A percentile compares a stretch with the other conserved stretches of the same genome.
These are phyloP conservation scores for Volvariella surrecta DNA, from an alignment of 1,284 basidiomycete species.

Conservation along the genomic window DNA sequence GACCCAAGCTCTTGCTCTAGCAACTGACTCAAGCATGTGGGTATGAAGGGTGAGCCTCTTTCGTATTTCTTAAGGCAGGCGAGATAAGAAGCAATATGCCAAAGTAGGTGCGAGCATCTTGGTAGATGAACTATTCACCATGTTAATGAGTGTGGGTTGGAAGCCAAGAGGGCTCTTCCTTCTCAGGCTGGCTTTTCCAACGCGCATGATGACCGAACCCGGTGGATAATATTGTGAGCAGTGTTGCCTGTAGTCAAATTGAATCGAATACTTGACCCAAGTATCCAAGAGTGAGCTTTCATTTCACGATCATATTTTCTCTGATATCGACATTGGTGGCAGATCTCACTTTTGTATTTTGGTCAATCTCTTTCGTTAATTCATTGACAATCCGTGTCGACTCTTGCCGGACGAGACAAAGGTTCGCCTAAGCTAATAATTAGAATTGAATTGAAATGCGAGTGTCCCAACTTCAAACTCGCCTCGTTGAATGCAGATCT, in stretches of 20 bases:
- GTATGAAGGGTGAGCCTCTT: not conserved
- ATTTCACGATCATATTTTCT: too few relatives aligned
- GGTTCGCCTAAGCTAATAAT: not conserved
- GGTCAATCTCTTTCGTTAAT: too few relatives aligned
- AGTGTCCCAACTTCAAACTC: not conserved
- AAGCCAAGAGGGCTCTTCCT: not conserved
- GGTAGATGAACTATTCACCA: not conserved
- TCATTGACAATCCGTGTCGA: not conserved
- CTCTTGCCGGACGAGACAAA: not conserved
- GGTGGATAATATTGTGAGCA: too few relatives aligned
- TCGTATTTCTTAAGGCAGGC: not conserved
- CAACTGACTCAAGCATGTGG: not conserved
- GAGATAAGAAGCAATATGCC: not conserved
- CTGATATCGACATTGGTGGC: too few relatives aligned
- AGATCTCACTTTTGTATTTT: too few relatives aligned
- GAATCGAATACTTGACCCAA: too few relatives aligned
- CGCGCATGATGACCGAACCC: not conserved
- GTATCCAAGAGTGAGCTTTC: too few relatives aligned
- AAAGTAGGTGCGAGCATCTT: not conserved
- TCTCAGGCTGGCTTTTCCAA: not conserved
- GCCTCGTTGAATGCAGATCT: conserved; percentile 18
- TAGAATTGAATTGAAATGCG: too few relatives aligned
- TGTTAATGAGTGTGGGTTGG: not conserved
- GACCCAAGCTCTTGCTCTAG: not conserved
- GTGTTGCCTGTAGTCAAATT: too few relatives aligned